Evolutionary conservation across 306 rosid genomes (phyloP).

Genomic region (Pachyrhizus erosus): DNA sequence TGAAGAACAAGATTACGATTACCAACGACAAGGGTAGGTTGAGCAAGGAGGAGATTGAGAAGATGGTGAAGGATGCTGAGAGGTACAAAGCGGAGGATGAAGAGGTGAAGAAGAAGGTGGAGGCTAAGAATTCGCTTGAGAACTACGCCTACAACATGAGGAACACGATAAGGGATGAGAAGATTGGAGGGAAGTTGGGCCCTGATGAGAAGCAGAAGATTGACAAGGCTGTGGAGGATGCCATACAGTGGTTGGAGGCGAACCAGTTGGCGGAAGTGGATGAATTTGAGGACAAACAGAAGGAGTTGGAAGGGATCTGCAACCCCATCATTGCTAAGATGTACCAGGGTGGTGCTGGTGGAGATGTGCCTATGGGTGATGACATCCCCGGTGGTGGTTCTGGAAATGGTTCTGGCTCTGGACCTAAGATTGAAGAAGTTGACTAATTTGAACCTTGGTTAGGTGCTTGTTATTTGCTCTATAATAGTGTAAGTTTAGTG

Average conservation of each 20-base stretch:
- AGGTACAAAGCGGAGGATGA: slow-evolving; percentile 85
- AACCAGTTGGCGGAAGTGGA: slow-evolving; percentile 88
- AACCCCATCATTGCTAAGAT: slow-evolving; percentile 78
- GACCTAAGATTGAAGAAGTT: slow-evolving; percentile 94
- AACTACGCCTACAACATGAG: slow-evolving; percentile 90
- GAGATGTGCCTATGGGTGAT: slow-evolving; percentile 45
- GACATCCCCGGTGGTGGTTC: slow-evolving; percentile 46
- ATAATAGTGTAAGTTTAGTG: neutral
- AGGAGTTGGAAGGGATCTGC: slow-evolving; percentile 77
- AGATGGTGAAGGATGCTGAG: slow-evolving; percentile 88
- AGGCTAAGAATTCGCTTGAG: slow-evolving; percentile 80
- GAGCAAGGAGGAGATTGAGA: slow-evolving; percentile 87
- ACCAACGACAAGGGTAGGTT: slow-evolving; percentile 84
- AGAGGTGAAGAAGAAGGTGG: slow-evolving; percentile 90
- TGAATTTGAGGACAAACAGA: slow-evolving; percentile 78
- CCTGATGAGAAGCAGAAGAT: slow-evolving; percentile 64
- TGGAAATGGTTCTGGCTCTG: slow-evolving; percentile 46
- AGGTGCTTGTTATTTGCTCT: neutral
- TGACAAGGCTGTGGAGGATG: slow-evolving; percentile 73
- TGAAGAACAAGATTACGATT: slow-evolving; percentile 85
- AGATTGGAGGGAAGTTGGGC: slow-evolving; percentile 64
- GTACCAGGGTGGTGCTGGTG: slow-evolving; percentile 64
- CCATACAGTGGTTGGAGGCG: slow-evolving; percentile 73
- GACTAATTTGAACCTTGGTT: slow-evolving; percentile 37
- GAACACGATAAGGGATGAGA: slow-evolving; percentile 76